Evolutionary conservation across 2,329 filamentous ascomycete species (phyloP).

Genomic region (Neonectria punicea): DNA sequence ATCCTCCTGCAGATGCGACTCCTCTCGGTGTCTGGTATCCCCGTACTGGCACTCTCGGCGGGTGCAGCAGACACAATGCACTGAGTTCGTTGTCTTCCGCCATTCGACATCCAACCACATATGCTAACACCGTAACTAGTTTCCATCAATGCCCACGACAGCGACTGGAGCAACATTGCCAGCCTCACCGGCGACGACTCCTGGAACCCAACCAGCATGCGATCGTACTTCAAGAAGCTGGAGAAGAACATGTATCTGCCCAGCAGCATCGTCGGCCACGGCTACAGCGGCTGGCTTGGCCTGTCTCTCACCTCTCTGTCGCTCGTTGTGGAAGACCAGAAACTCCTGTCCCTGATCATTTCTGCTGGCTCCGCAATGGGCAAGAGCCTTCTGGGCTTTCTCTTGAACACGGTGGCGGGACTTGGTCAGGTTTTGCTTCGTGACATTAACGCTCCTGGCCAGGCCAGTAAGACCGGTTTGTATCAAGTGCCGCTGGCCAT

Average conservation of each 20-base stretch:
- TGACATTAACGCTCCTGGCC: conserved; percentile 42
- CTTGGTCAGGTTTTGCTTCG: conserved; percentile 42
- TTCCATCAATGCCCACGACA: conserved; percentile 51
- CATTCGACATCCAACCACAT: rapidly evolving
- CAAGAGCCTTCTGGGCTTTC: conserved; percentile 28
- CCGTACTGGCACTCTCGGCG: conserved; percentile 56
- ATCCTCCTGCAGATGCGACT: conserved; percentile 50
- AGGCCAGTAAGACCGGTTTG: conserved; percentile 41
- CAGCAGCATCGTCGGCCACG: conserved; percentile 51
- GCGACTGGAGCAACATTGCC: conserved; percentile 55
- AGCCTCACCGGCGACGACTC: conserved; percentile 54
- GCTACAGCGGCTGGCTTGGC: conserved; percentile 53
- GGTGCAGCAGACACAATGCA: conserved; percentile 51
- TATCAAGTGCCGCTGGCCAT: conserved; percentile 70
- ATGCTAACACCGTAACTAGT: conserved; percentile 25
- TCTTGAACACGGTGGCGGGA: conserved; percentile 36
- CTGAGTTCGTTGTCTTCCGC: conserved; percentile 22
- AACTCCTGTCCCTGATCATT: conserved; percentile 43
- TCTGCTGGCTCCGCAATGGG: conserved; percentile 43
- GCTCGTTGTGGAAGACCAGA: conserved; percentile 43
- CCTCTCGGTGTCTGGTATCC: conserved; percentile 57
- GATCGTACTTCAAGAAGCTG: conserved; percentile 52
- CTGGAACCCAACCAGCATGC: conserved; percentile 55
- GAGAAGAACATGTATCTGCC: conserved; percentile 57
- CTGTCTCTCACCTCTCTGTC: conserved; percentile 32